Evolutionary conservation across 2,329 filamentous ascomycete genomes (phyloP), one percentile per base, ranked within the genome.

Genomic region (Sporothrix brasiliensis): DNA sequence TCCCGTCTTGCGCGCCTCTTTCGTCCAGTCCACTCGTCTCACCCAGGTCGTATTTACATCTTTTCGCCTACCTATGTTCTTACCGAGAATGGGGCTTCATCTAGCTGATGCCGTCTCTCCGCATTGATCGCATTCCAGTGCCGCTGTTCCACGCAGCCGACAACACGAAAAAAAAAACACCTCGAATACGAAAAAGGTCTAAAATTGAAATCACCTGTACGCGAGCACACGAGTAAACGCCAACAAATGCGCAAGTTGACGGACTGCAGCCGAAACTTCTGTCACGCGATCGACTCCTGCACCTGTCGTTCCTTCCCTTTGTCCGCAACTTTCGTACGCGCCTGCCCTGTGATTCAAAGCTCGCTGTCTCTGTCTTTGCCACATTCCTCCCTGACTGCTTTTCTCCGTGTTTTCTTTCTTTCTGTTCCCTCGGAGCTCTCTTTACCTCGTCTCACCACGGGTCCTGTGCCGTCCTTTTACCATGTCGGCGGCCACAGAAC

Each of bases 401-500:
- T 6, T 2, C 27, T 21, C 49, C 44, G 19, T 24, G n/a, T 39
- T 39, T 67, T 14, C 65, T n/a, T 30, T 19, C 27, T 39, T 49
- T 50, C 56, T 16, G 68, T 21, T 21, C 49, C 3, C 7, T 44
- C 27, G 41, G 3, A 1, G 21, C 21, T 61, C 61, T n/a, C 49
- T 24, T 24, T 11, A 30, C 27, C 16, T n/a, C 16, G 21, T 47
- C 44, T 30, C 63, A 53, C 44, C 27, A 56, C 49, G 34, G 10
- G 16, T 34, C 53, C 27, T 14, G 19, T 34, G 10, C 34, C 34
- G 7, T 13, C 4, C 21, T 6, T 10, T 44, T 49, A 54, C 69
- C 68, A 75, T 76, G 75, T 53, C 74, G 65, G 69, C 72, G 9
- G 69, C 71, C 10, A 69, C 72, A 11, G 72, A 73, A 47, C 56